Evolutionary conservation across 23 red algal species (phyloP).

Genomic region (Gracilaria domingensis): DNA sequence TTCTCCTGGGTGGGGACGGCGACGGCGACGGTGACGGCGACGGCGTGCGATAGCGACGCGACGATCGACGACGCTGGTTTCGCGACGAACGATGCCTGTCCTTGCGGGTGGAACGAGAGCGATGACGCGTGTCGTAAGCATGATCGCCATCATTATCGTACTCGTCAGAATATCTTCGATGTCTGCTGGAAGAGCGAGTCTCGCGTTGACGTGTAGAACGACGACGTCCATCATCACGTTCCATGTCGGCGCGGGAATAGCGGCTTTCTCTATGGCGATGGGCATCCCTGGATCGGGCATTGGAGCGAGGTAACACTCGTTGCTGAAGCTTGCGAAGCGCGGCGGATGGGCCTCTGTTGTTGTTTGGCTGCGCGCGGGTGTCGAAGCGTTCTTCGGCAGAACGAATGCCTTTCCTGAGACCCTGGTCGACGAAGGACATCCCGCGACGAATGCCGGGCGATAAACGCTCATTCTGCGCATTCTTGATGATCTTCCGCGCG

Average conservation of each 20-base stretch:
- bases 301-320: neutral
- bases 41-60: constrained; percentile 16
- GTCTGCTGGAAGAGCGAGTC: neutral
- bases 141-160: neutral
- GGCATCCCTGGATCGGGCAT: neutral
- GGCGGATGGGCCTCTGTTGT: neutral
- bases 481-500: neutral
- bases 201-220: neutral
- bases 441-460: neutral
- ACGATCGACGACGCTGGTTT: neutral
- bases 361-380: neutral
- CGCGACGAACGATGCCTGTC: neutral
- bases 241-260: neutral
- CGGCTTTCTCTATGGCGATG: neutral
- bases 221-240: neutral
- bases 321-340: constrained; percentile 10
- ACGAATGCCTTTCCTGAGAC: constrained; percentile 3
- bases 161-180: neutral
- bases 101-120: neutral
- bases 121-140: neutral
- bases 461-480: neutral
- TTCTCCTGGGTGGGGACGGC: neutral
- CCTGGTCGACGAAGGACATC: neutral
- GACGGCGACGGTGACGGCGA: constrained; percentile 7
- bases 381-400: constrained; percentile 19